These are phyloP conservation scores for Rickenella mellea DNA, from an alignment of 768 basidiomycete genomes.

Conservation along the genomic window DNA sequence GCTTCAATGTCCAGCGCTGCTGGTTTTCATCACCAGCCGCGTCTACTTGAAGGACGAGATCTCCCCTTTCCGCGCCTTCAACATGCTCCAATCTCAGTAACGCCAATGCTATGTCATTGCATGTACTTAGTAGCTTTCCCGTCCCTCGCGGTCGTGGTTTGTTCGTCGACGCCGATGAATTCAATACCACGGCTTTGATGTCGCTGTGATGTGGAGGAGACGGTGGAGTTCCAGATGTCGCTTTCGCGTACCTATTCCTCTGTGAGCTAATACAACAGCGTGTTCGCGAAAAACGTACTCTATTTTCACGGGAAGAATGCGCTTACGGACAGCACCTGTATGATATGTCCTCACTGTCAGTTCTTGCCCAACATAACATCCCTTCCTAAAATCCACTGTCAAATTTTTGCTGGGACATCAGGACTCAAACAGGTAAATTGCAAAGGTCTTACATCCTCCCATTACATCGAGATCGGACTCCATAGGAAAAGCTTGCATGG, in stretches of 20 bases:
- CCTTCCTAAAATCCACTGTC: conserved; percentile 91
- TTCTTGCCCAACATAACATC: conserved; percentile 97
- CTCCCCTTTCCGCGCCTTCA: conserved; percentile 40
- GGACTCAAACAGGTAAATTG: conserved; percentile 7
- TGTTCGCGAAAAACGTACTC: background rate
- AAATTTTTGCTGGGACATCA: conserved; percentile 7
- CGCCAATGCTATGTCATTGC: conserved; percentile 58
- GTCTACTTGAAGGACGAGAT: conserved; percentile 28
- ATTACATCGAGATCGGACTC: conserved; percentile 93
- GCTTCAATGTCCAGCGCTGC: conserved; percentile 33
- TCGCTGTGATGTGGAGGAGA: conserved; percentile 10
- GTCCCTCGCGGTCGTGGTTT: conserved; percentile 56
- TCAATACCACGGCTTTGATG: conserved; percentile 18
- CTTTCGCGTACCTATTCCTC: conserved; percentile 6
- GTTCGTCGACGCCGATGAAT: conserved; percentile 17
- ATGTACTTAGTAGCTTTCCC: conserved; percentile 63
- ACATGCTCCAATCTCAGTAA: conserved; percentile 75
- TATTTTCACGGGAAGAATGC: conserved; percentile 68
- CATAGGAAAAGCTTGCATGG: conserved; percentile 80
- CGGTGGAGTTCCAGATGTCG: background rate
- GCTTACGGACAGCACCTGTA: conserved; percentile 83
- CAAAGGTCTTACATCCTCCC: conserved; percentile 67
- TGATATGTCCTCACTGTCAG: conserved; percentile 95
- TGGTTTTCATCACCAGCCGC: conserved; percentile 16
- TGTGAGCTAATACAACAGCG: background rate